These are phyloP conservation scores for Blastobotrys niveus DNA, from an alignment of 1,139 yeast genomes.

Conservation along the genomic window DNA sequence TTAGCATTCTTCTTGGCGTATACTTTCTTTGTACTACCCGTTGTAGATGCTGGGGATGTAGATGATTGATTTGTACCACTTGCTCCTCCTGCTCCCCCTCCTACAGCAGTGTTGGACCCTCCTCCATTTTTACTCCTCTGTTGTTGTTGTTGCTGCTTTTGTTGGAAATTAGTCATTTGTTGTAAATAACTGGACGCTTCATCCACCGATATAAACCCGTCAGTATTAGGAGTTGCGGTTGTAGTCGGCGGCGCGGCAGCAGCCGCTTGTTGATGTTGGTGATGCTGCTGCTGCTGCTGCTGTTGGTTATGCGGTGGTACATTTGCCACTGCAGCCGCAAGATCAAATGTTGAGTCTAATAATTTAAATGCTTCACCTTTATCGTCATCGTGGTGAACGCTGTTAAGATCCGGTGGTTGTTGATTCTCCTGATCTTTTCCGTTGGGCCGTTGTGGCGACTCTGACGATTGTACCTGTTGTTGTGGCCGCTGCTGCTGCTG, in stretches of 20 bases:
- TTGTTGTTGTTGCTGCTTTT: constrained; percentile 3
- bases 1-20: background rate
- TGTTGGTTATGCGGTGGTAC: too few relatives aligned
- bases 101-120: too few relatives aligned
- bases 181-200: constrained; percentile 10
- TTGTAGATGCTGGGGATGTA: background rate
- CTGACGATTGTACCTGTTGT: background rate
- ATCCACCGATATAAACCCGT: constrained; percentile 10
- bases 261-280: too few relatives aligned
- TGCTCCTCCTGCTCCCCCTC: background rate
- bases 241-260: background rate
- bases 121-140: too few relatives aligned
- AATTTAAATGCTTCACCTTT: too few relatives aligned
- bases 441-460: background rate
- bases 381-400: background rate
- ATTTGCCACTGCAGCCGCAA: too few relatives aligned
- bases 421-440: too few relatives aligned
- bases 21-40: background rate
- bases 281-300: background rate
- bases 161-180: constrained; percentile 8
- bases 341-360: too few relatives aligned
- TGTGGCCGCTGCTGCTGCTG: background rate
- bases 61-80: background rate
- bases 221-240: constrained; percentile 1
- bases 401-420: background rate